These are phyloP conservation scores for Mycena vitilis DNA, from an alignment of 768 basidiomycete genomes.

Conservation along the genomic window DNA sequence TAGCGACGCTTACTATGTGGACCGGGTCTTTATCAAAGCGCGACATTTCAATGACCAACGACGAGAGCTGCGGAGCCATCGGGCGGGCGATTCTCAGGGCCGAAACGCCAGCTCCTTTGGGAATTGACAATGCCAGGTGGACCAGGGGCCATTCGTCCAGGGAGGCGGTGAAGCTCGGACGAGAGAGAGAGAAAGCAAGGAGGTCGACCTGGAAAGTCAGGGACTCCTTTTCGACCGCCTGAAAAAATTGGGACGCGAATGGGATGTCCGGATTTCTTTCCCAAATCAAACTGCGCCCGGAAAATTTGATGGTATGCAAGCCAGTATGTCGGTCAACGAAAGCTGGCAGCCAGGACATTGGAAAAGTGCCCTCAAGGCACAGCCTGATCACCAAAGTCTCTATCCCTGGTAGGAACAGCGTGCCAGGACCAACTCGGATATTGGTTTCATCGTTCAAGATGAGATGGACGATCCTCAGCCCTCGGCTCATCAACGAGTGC, in stretches of 20 bases:
- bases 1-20: background rate
- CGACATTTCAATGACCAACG: background rate
- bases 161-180: background rate
- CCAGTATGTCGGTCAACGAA: constrained; percentile 7
- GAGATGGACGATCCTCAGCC: constrained; percentile 7
- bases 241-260: constrained; percentile 7
- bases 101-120: background rate
- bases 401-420: constrained; percentile 8
- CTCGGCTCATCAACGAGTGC: constrained; percentile 9
- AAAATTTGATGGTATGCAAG: constrained; percentile 8
- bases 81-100: constrained; percentile 1
- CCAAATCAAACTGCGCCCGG: too few relatives aligned
- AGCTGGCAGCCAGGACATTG: constrained; percentile 8
- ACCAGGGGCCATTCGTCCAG: constrained; percentile 9
- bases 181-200: constrained; percentile 7
- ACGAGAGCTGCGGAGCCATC: background rate
- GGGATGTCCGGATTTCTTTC: constrained; percentile 5
- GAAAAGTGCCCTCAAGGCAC: background rate
- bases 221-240: background rate
- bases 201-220: constrained; percentile 3
- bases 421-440: constrained; percentile 4
- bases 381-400: constrained; percentile 5
- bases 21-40: background rate
- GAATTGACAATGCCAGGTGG: background rate
- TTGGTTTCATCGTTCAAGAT: background rate